Evolutionary conservation across 495 filamentous ascomycete species (phyloP), one percentile per base, ranked within the genome.

Genomic region (Aspergillus nidulans): DNA sequence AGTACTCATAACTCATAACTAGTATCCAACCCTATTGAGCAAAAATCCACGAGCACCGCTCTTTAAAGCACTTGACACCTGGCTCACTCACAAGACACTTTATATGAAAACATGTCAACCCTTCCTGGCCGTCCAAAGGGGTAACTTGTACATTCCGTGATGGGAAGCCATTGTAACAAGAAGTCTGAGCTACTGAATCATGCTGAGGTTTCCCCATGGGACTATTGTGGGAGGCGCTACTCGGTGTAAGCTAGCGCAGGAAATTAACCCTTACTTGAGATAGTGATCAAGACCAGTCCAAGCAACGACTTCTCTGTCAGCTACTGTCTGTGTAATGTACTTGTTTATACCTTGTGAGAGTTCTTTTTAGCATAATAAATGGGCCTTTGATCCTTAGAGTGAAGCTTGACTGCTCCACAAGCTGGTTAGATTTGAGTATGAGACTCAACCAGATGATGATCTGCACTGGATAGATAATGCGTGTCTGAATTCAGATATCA

Each of bases 31-130:
- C n/a, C n/a, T n/a, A n/a, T n/a, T n/a, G n/a, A n/a, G n/a, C n/a
- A n/a, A n/a, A n/a, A n/a, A n/a, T n/a, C n/a, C n/a, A n/a, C n/a
- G n/a, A n/a, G n/a, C n/a, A 28, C 26, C 26, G 26, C 26, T 9
- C 9, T 28, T 28, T 28, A 9, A 28, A 28, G 26, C 26, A 28
- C 9, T 28, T 9, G 26, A 55, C 43, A 12, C 43, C 43, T 8
- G 50, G 61, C 25, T 63, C 51, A 30, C 57, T 63, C 20, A 63
- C 9, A 20, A 48, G 45, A 18, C 63, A 57, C n/a, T 62, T 36
- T 43, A 36, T 52, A n/a, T 43, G 38, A 30, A 49, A 48, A 45
- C 54, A 63, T 49, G 48, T 59, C 15, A 63, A 60, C 32, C 57
- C 46, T 50, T 45, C 53, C 21, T 60, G 47, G 51, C 51, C 30